Percentiles rank a stretch among this genome's conserved stretches.
Conservation (phyloP, 2,329 filamentous ascomycete genomes). For the Pseudopithomyces chartarum region DNA sequence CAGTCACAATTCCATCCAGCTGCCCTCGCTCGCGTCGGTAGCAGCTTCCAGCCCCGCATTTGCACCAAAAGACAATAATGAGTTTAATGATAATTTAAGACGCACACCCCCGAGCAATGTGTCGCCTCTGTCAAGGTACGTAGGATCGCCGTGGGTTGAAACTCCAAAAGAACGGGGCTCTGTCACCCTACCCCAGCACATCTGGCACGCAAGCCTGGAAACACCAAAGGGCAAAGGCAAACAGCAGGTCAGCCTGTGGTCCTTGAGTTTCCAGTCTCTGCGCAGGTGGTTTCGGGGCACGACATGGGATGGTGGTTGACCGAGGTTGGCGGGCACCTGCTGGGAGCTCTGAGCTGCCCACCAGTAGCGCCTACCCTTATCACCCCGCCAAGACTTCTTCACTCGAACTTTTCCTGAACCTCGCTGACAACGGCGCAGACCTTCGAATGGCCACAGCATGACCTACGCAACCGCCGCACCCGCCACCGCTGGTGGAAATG, state of each 20-base stretch:
- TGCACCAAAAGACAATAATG: conserved; percentile 48
- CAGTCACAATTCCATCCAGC: conserved; percentile 49
- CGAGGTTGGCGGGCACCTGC: conserved; percentile 16
- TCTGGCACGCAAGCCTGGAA: neutral
- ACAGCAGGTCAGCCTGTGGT: neutral
- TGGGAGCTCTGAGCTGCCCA: conserved; percentile 10
- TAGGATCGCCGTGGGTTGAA: neutral
- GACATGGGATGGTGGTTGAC: neutral
- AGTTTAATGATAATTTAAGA: conserved; percentile 28
- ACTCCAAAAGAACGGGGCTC: neutral
- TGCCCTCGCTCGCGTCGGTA: conserved; percentile 65
- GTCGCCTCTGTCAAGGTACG: conserved; percentile 39
- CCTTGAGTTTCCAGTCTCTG: neutral
- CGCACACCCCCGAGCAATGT: conserved; percentile 32
- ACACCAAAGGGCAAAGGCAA: neutral
- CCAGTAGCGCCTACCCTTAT: conserved; percentile 35
- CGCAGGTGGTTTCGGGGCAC: neutral
- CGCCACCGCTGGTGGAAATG: conserved; percentile 68
- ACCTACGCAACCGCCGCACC: conserved; percentile 68
- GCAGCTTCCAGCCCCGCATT: conserved; percentile 57
- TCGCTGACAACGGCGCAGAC: conserved; percentile 38
- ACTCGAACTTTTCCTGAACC: conserved; percentile 36
- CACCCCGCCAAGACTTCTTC: conserved; percentile 30
- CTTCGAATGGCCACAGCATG: conserved; percentile 58
- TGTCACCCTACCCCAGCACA: neutral